Conservation (phyloP, 2,329 filamentous ascomycete genomes). For the Claviceps digitariae region DNA sequence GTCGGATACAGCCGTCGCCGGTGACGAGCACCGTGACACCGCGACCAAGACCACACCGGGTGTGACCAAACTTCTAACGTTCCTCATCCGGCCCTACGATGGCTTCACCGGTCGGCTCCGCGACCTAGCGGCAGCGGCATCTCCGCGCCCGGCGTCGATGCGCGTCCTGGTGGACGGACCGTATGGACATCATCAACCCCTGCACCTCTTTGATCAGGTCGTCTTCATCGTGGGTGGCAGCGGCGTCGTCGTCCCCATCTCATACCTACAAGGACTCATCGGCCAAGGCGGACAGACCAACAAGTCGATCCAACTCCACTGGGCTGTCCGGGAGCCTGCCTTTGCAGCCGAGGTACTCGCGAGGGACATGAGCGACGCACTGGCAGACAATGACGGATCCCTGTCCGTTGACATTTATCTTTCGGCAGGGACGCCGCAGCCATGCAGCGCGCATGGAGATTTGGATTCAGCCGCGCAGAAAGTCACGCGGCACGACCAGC, state of each 20-base stretch:
- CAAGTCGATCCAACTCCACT: conserved; percentile 22
- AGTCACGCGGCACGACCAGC: conserved; percentile 11
- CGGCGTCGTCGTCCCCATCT: conserved; percentile 28
- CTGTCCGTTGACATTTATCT: conserved; percentile 25
- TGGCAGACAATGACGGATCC: conserved; percentile 13
- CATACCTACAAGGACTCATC: conserved; percentile 21
- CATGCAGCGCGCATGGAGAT: background rate
- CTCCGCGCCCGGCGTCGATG: conserved; percentile 14
- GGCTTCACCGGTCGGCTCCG: conserved; percentile 27
- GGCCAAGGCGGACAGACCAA: conserved; percentile 4
- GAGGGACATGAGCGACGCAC: conserved; percentile 17
- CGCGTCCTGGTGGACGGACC: conserved; percentile 31
- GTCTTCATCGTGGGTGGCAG: conserved; percentile 32
- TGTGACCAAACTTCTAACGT: conserved; percentile 18
- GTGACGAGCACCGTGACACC: background rate
- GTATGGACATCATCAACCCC: conserved; percentile 26
- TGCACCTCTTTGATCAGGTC: conserved; percentile 25
- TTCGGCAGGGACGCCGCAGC: conserved; percentile 10
- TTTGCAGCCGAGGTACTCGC: conserved; percentile 23
- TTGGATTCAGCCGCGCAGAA: conserved; percentile 9
- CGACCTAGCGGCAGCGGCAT: conserved; percentile 14
- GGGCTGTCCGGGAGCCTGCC: conserved; percentile 28
- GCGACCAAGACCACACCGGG: background rate
- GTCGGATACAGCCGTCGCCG: conserved; percentile 1
- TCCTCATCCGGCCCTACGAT: conserved; percentile 32